Evolutionary conservation across 768 basidiomycete species (phyloP).

Genomic region (Leccinellum rugosiceps): DNA sequence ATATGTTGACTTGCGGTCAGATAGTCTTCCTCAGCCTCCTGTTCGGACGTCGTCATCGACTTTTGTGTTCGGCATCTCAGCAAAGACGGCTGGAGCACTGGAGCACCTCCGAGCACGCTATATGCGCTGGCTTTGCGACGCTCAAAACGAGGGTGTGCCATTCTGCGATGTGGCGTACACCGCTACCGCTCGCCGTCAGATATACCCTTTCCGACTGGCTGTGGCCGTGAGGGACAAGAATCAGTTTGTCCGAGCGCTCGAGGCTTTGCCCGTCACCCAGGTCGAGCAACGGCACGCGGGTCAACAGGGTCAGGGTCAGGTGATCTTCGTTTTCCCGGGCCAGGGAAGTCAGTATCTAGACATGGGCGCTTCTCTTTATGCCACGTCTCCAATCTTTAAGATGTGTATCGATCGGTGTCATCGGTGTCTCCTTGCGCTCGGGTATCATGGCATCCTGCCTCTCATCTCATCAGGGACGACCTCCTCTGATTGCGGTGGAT

Average conservation of each 20-base stretch:
- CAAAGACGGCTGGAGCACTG: slow-evolving; percentile 48
- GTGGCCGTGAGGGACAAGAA: slow-evolving; percentile 41
- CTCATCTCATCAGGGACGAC: slow-evolving; percentile 35
- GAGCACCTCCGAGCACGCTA: slow-evolving; percentile 46
- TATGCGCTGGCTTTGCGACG: slow-evolving; percentile 44
- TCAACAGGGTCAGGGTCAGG: slow-evolving; percentile 20
- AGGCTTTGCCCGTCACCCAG: slow-evolving; percentile 32
- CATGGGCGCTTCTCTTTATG: slow-evolving; percentile 61
- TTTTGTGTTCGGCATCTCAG: slow-evolving; percentile 60
- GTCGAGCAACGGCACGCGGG: slow-evolving; percentile 16
- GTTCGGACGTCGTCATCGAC: slow-evolving; percentile 14
- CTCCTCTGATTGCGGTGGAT: slow-evolving; percentile 12
- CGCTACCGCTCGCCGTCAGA: slow-evolving; percentile 59
- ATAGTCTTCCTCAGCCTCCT: background rate
- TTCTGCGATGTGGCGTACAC: slow-evolving; percentile 64
- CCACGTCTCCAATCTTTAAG: slow-evolving; percentile 45
- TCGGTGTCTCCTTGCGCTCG: slow-evolving; percentile 41
- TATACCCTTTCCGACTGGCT: slow-evolving; percentile 52
- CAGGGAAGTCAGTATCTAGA: slow-evolving; percentile 66
- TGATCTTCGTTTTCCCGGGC: slow-evolving; percentile 71
- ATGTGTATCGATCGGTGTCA: slow-evolving; percentile 58
- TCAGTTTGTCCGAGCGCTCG: slow-evolving; percentile 48
- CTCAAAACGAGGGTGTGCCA: slow-evolving; percentile 19
- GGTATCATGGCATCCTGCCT: slow-evolving; percentile 49
- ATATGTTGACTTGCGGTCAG: slow-evolving; percentile 20